Percentiles rank a stretch among this genome's conserved stretches.
phyloP scores from a whole-genome alignment of 768 basidiomycete genomes.

The Holtermanniella nyarrowii region DNA sequence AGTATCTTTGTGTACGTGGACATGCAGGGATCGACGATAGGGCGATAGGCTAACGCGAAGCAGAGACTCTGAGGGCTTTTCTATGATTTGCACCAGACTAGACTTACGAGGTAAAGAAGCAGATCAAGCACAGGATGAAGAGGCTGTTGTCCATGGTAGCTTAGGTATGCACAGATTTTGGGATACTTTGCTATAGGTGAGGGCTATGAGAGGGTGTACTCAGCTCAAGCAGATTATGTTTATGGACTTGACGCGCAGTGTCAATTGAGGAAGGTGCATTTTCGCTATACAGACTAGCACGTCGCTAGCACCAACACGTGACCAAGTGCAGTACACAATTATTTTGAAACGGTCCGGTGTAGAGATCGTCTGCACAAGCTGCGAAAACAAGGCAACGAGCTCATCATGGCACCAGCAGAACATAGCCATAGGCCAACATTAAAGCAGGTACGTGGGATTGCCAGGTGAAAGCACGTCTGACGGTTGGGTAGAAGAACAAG shows the following conservation, averaged over 20 bases:
- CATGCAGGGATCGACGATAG: too few species aligned
- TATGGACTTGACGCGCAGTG: background rate
- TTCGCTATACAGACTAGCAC: too few species aligned
- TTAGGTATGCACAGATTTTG: background rate
- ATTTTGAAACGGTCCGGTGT: too few species aligned
- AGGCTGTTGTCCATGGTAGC: conserved; percentile 28
- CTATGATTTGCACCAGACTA: background rate
- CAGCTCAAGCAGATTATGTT: too few species aligned
- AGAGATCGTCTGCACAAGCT: background rate
- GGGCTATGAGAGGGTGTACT: background rate
- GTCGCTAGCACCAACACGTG: too few species aligned
- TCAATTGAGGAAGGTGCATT: background rate
- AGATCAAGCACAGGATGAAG: conserved; percentile 28
- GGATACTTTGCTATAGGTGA: background rate
- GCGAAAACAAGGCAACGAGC: background rate
- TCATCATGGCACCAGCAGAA: conserved; percentile 10
- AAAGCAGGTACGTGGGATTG: conserved; percentile 55
- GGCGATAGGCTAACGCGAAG: too few species aligned
- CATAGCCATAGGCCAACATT: conserved; percentile 72
- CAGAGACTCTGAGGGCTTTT: too few species aligned
- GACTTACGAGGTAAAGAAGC: conserved; percentile 25
- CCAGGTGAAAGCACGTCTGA: too few species aligned
- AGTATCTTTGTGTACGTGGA: too few species aligned
- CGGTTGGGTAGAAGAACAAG: conserved; percentile 63
- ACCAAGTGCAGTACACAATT: too few species aligned